phyloP scores from a whole-genome alignment of 495 filamentous ascomycete genomes.

The Bacidia rubella region DNA sequence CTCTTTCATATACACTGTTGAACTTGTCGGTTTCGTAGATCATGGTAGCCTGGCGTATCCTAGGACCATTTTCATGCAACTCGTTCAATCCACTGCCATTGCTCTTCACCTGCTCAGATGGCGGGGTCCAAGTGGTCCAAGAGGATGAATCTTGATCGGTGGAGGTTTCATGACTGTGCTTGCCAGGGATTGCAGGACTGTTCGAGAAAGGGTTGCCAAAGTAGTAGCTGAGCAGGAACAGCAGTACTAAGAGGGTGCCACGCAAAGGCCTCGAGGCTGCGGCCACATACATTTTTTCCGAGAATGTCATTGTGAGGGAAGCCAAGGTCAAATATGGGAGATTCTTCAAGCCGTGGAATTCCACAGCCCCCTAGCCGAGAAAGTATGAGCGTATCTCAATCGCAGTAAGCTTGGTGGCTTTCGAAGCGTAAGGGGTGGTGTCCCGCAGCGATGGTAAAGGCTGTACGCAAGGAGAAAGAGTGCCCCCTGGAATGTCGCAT shows the following conservation, averaged over 20 bases:
- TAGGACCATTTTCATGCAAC: conserved; percentile 1
- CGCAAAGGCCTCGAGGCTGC: neutral
- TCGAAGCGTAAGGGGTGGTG: too few species aligned
- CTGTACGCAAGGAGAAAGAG: too few species aligned
- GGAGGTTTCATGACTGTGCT: neutral
- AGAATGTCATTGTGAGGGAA: neutral
- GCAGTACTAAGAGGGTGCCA: conserved; percentile 1
- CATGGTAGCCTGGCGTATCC: conserved; percentile 11
- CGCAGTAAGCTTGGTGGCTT: too few species aligned
- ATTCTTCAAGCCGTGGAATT: too few species aligned
- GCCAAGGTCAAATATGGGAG: neutral
- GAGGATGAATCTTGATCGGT: neutral
- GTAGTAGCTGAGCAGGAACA: conserved; percentile 5
- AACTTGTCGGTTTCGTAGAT: neutral
- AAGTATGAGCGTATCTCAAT: neutral
- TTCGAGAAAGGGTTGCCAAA: conserved; percentile 2
- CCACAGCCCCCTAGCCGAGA: neutral
- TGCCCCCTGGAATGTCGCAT: too few species aligned
- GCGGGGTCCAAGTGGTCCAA: neutral
- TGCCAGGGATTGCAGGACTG: neutral
- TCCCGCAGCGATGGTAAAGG: too few species aligned
- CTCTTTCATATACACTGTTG: conserved; percentile 27
- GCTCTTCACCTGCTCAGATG: neutral
- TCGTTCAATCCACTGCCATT: neutral
- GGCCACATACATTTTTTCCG: neutral